These are phyloP conservation scores for Ceratocystis lukuohia DNA, from an alignment of 2,329 filamentous ascomycete genomes.

Conservation along the genomic window DNA sequence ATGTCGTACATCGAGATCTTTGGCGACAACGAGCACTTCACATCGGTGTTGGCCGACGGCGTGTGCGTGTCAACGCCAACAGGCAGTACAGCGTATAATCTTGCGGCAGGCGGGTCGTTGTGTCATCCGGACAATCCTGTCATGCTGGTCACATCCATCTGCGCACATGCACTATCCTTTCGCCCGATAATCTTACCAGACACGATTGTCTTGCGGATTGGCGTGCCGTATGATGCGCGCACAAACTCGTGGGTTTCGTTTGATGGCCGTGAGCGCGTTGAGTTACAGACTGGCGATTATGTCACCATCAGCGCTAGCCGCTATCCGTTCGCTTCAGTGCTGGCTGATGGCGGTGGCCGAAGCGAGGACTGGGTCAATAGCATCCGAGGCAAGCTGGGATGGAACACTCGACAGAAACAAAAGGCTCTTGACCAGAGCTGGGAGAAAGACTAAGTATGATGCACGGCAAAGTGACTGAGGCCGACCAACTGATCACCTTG, in stretches of 20 bases:
- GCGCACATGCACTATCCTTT: slow-evolving; percentile 88
- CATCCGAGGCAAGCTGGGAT: slow-evolving; percentile 64
- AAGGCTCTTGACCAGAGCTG: slow-evolving; percentile 39
- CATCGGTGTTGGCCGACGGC: slow-evolving; percentile 82
- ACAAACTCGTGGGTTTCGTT: slow-evolving; percentile 95
- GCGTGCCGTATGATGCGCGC: slow-evolving; percentile 86
- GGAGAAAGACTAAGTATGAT: background rate
- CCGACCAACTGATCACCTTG: background rate
- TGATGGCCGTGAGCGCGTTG: slow-evolving; percentile 79
- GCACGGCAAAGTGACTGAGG: background rate
- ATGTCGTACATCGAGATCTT: slow-evolving; percentile 90
- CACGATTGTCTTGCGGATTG: slow-evolving; percentile 82
- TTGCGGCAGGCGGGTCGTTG: slow-evolving; percentile 85
- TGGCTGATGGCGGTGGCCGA: slow-evolving; percentile 48
- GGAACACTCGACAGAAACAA: slow-evolving; percentile 69
- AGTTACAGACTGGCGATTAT: slow-evolving; percentile 66
- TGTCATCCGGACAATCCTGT: slow-evolving; percentile 95
- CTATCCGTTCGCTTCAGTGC: slow-evolving; percentile 67
- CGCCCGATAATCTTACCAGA: slow-evolving; percentile 93
- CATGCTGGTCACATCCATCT: slow-evolving; percentile 87
- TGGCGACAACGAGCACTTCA: slow-evolving; percentile 90
- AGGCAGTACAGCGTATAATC: slow-evolving; percentile 87
- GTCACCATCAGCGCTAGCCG: slow-evolving; percentile 70
- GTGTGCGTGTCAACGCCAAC: slow-evolving; percentile 91
- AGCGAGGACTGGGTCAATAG: slow-evolving; percentile 74